Percentiles rank a stretch among this genome's conserved stretches.
phyloP scores from a whole-genome alignment of 441 rosid genomes.

The Adansonia grandidieri region DNA sequence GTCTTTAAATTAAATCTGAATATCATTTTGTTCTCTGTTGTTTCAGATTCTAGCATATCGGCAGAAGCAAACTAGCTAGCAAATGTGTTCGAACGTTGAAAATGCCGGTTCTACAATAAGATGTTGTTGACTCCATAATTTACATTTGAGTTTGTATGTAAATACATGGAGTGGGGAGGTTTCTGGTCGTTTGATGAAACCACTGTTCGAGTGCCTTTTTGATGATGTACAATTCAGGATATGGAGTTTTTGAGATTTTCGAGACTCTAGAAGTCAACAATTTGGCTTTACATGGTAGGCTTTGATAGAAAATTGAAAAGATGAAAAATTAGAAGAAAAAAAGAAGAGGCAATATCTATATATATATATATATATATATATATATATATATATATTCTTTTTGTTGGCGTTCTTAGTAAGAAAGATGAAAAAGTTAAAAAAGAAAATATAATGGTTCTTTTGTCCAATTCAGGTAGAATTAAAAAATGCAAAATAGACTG shows the following conservation, averaged over 20 bases:
- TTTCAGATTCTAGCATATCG: constrained; percentile 57
- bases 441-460: too few relatives aligned
- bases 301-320: too few relatives aligned
- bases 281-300: too few relatives aligned
- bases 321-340: too few relatives aligned
- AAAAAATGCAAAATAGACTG: too few relatives aligned
- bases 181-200: constrained; percentile 11
- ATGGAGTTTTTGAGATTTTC: neutral
- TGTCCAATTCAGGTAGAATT: too few relatives aligned
- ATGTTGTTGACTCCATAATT: constrained; percentile 11
- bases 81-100: neutral
- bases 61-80: constrained; percentile 44
- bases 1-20: constrained; percentile 3
- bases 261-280: neutral
- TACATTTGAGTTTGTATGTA: constrained; percentile 7
- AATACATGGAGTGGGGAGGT: constrained; percentile 9
- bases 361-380: too few relatives aligned
- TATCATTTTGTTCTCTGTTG: constrained; percentile 13
- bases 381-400: too few relatives aligned
- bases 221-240: constrained; percentile 13
- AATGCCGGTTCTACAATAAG: neutral
- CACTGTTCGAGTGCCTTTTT: constrained; percentile 4
- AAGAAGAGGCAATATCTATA: too few relatives aligned
- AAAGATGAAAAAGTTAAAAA: too few relatives aligned
- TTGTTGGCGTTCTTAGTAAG: too few relatives aligned